Evolutionary conservation across 169 alveolate genomes (phyloP).

Genomic region (Plasmodium cynomolgi): DNA sequence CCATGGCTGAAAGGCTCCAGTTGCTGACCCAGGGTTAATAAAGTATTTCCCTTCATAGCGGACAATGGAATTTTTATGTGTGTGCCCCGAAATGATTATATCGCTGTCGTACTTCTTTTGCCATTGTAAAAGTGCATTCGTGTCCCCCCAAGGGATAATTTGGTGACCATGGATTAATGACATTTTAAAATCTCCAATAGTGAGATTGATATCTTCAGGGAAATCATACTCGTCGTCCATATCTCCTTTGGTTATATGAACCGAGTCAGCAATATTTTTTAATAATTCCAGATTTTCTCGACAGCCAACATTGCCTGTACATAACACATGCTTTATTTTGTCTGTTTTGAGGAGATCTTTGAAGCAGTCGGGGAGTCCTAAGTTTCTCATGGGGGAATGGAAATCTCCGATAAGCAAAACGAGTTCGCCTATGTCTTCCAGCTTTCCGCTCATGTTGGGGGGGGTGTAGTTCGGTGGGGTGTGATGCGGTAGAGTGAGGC

Average conservation of each 20-base stretch:
- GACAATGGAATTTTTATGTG: constrained; percentile 89
- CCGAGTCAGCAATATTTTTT: constrained; percentile 82
- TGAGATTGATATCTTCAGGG: constrained; percentile 79
- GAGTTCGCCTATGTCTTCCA: constrained; percentile 79
- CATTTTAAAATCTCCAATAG: constrained; percentile 91
- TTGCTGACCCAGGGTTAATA: constrained; percentile 95
- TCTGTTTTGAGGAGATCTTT: constrained; percentile 84
- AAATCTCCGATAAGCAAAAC: constrained; percentile 85
- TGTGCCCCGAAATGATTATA: constrained; percentile 92
- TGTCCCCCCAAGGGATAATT: constrained; percentile 94
- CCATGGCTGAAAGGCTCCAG: constrained; percentile 95
- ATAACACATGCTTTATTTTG: constrained; percentile 82
- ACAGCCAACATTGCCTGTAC: constrained; percentile 87
- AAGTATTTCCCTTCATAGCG: constrained; percentile 91
- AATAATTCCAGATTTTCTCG: constrained; percentile 80
- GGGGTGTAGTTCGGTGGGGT: background rate
- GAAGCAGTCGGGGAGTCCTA: constrained; percentile 84
- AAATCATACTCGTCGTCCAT: constrained; percentile 78
- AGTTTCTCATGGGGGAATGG: constrained; percentile 84
- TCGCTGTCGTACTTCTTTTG: constrained; percentile 92
- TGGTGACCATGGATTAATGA: constrained; percentile 96
- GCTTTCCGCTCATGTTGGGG: constrained; percentile 51
- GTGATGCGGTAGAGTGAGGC: background rate
- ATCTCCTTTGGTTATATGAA: constrained; percentile 87
- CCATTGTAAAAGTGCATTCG: constrained; percentile 88